Conservation (phyloP, 208 protist species). For the Giardia duodenalis region DNA sequence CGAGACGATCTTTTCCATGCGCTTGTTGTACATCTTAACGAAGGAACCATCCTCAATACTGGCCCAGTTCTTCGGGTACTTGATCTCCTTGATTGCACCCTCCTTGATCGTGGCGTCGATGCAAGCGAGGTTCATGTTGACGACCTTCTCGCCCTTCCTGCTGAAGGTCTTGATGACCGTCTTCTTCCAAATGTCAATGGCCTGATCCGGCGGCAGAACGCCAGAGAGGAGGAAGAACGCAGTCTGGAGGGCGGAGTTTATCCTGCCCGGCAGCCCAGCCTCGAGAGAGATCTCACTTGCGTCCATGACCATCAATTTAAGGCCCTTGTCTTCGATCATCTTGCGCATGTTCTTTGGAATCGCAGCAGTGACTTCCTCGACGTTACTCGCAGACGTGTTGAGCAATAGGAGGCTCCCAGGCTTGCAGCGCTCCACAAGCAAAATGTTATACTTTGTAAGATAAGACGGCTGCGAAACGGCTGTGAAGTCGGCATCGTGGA, state of each 20-base stretch:
- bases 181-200: constrained; percentile 50
- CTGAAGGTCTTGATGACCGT: constrained; percentile 51
- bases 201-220: constrained; percentile 49
- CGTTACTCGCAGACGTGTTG: constrained; percentile 44
- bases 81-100: constrained; percentile 13
- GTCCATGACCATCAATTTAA: constrained; percentile 50
- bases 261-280: constrained; percentile 42
- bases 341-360: constrained; percentile 48
- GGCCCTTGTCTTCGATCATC: constrained; percentile 43
- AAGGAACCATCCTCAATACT: neutral
- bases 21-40: neutral
- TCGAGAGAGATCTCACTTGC: constrained; percentile 46
- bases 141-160: constrained; percentile 49
- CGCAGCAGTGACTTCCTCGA: constrained; percentile 44
- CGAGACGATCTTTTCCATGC: neutral
- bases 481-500: constrained; percentile 55
- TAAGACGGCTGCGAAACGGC: constrained; percentile 53
- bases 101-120: constrained; percentile 37
- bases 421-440: constrained; percentile 46
- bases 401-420: constrained; percentile 52
- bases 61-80: constrained; percentile 40
- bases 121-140: constrained; percentile 48
- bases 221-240: constrained; percentile 56
- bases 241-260: constrained; percentile 61
- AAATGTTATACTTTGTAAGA: constrained; percentile 44